A percentile compares a stretch with the other conserved stretches of the same genome.
These are phyloP conservation scores for Heliosperma pusillum DNA, from an alignment of 148 eudicot genomes.

Conservation along the genomic window DNA sequence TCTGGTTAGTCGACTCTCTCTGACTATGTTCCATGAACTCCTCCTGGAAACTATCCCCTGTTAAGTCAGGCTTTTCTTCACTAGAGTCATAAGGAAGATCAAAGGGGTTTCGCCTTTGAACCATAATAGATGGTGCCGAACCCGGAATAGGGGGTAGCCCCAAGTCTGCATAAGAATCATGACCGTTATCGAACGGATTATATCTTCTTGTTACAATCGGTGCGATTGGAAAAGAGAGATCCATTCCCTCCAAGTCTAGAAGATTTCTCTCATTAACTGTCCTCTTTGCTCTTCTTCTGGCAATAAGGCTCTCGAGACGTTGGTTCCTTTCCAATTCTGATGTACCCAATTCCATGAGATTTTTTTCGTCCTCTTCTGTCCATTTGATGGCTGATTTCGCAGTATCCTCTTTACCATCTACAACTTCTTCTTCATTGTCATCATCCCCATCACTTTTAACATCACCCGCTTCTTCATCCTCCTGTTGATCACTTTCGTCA, in stretches of 20 bases:
- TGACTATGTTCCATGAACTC: slow-evolving; percentile 43
- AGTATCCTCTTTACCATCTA: slow-evolving; percentile 35
- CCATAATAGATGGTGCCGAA: slow-evolving; percentile 67
- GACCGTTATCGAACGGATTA: slow-evolving; percentile 62
- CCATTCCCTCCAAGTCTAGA: slow-evolving; percentile 63
- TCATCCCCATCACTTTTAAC: slow-evolving; percentile 37
- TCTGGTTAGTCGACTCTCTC: slow-evolving; percentile 44
- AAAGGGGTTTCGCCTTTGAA: slow-evolving; percentile 59
- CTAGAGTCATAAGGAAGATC: slow-evolving; percentile 82
- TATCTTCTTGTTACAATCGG: slow-evolving; percentile 55
- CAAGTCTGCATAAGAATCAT: slow-evolving; percentile 48
- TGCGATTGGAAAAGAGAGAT: slow-evolving; percentile 48
- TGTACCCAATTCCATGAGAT: slow-evolving; percentile 75
- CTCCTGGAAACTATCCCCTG: slow-evolving; percentile 54
- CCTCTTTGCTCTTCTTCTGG: slow-evolving; percentile 62
- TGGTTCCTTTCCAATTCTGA: slow-evolving; percentile 73
- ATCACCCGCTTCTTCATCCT: slow-evolving; percentile 40
- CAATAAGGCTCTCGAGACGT: slow-evolving; percentile 69
- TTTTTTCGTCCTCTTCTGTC: slow-evolving; percentile 81
- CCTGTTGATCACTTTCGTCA: slow-evolving; percentile 46
- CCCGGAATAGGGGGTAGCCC: slow-evolving; percentile 77
- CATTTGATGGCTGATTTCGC: slow-evolving; percentile 54
- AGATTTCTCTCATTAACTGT: slow-evolving; percentile 50
- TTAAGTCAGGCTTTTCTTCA: slow-evolving; percentile 77
- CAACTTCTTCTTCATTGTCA: slow-evolving; percentile 46